phyloP scores from a whole-genome alignment of 306 rosid genomes.

The Rosa chinensis region DNA sequence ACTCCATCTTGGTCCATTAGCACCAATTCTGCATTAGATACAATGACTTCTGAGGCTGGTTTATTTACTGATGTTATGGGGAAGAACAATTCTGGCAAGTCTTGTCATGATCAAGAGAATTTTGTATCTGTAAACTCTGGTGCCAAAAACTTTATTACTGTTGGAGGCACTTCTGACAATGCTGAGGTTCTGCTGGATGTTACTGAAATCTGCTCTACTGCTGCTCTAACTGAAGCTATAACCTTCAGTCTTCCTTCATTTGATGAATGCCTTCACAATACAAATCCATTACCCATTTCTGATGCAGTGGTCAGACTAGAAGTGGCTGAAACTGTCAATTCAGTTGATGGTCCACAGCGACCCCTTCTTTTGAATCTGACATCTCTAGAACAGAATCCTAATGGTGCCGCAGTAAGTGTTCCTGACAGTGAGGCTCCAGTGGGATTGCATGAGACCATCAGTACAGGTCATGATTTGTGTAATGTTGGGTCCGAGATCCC shows the following conservation, averaged over 20 bases:
- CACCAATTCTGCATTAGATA: slow-evolving; percentile 24
- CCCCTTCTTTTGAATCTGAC: slow-evolving; percentile 13
- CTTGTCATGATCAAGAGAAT: slow-evolving; percentile 33
- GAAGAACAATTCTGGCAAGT: slow-evolving; percentile 20
- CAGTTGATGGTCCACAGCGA: slow-evolving; percentile 9
- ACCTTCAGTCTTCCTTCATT: slow-evolving; percentile 11
- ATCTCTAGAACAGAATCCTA: slow-evolving; percentile 27
- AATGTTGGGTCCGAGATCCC: slow-evolving; percentile 9
- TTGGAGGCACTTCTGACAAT: slow-evolving; percentile 19
- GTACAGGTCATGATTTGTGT: slow-evolving; percentile 19
- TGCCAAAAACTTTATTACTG: slow-evolving; percentile 28
- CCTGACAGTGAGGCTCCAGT: background rate
- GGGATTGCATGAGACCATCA: slow-evolving; percentile 18
- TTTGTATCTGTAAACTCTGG: slow-evolving; percentile 16
- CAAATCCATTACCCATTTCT: slow-evolving; percentile 19
- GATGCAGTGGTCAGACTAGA: slow-evolving; percentile 27
- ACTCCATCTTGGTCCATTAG: slow-evolving; percentile 17
- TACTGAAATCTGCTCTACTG: slow-evolving; percentile 18
- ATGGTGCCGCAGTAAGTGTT: background rate
- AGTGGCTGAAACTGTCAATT: slow-evolving; percentile 6
- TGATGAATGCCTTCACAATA: slow-evolving; percentile 21
- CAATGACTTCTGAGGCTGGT: slow-evolving; percentile 17
- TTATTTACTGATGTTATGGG: slow-evolving; percentile 19
- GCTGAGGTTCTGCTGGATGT: slow-evolving; percentile 24
- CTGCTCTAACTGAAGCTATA: slow-evolving; percentile 10